Evolutionary conservation across 192 early-diverging fungal species (phyloP).

Genomic region (Backusella morwellensis): DNA sequence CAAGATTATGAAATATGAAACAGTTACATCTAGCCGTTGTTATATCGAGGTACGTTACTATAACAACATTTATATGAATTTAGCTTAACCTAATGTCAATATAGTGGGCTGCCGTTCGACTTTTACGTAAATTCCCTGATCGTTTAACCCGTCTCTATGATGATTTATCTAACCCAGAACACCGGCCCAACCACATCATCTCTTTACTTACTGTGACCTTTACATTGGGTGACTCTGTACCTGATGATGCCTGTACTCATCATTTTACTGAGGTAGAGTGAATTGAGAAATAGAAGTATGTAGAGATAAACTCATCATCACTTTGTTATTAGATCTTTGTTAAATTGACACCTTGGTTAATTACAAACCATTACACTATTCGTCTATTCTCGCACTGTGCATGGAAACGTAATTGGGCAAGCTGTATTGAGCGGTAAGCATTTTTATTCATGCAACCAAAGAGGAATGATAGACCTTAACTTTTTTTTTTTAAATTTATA

Average conservation of each 20-base stretch:
- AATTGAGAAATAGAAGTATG: neutral
- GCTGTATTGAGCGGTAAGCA: conserved; percentile 19
- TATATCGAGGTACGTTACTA: conserved; percentile 42
- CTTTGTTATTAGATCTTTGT: conserved; percentile 13
- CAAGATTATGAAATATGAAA: conserved; percentile 40
- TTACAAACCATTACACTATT: conserved; percentile 33
- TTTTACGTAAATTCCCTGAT: conserved; percentile 19
- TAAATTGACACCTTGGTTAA: conserved; percentile 29
- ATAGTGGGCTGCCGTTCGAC: conserved; percentile 26
- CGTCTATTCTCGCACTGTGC: conserved; percentile 23
- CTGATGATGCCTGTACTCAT: conserved; percentile 9
- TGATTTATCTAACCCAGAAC: conserved; percentile 30
- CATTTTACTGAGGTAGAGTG: conserved; percentile 34
- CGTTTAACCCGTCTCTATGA: conserved; percentile 16
- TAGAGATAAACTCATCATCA: neutral
- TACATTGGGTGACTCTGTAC: conserved; percentile 35
- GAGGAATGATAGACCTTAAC: neutral
- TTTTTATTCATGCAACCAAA: neutral
- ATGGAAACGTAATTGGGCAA: conserved; percentile 26
- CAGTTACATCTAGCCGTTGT: conserved; percentile 37
- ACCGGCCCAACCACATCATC: conserved; percentile 38
- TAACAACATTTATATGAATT: neutral
- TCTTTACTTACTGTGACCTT: conserved; percentile 44
- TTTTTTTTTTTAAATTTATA: neutral
- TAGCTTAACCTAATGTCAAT: neutral